These are phyloP conservation scores for Verticillium albo-atrum DNA, from an alignment of 2,329 filamentous ascomycete genomes.

Conservation along the genomic window DNA sequence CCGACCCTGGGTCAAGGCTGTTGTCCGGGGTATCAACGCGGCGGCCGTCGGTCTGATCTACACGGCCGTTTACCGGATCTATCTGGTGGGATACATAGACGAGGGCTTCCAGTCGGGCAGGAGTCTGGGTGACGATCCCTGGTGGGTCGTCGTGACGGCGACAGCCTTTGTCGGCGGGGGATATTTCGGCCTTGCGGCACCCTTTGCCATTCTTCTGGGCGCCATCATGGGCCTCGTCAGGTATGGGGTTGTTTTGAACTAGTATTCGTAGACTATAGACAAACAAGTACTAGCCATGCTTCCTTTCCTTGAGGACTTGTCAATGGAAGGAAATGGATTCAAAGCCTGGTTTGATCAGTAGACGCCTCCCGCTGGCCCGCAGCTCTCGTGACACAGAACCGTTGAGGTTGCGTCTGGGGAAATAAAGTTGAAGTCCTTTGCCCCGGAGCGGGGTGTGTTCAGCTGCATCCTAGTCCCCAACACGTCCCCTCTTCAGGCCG, in stretches of 20 bases:
- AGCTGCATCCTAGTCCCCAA: too few species aligned
- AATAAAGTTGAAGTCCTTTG: neutral
- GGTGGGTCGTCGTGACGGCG: conserved; percentile 59
- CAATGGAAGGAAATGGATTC: neutral
- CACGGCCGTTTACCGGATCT: conserved; percentile 59
- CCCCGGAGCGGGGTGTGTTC: neutral
- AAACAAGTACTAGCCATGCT: too few species aligned
- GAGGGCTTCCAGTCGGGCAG: conserved; percentile 40
- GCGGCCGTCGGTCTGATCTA: conserved; percentile 58
- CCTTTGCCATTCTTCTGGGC: neutral
- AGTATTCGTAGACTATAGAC: too few species aligned
- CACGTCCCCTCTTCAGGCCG: neutral
- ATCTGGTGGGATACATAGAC: conserved; percentile 57
- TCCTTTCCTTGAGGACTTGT: too few species aligned
- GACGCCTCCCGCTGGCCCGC: too few species aligned
- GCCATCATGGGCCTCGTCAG: neutral
- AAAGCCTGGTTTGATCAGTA: too few species aligned
- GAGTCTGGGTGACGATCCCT: conserved; percentile 53
- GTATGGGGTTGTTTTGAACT: neutral
- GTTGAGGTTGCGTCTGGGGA: neutral
- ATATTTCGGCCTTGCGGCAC: neutral
- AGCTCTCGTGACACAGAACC: too few species aligned
- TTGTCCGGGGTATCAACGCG: conserved; percentile 54
- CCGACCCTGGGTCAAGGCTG: conserved; percentile 40
- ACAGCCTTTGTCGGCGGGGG: neutral